phyloP scores from a whole-genome alignment of 805 yeast genomes.

The Ogataea haglerorum region DNA sequence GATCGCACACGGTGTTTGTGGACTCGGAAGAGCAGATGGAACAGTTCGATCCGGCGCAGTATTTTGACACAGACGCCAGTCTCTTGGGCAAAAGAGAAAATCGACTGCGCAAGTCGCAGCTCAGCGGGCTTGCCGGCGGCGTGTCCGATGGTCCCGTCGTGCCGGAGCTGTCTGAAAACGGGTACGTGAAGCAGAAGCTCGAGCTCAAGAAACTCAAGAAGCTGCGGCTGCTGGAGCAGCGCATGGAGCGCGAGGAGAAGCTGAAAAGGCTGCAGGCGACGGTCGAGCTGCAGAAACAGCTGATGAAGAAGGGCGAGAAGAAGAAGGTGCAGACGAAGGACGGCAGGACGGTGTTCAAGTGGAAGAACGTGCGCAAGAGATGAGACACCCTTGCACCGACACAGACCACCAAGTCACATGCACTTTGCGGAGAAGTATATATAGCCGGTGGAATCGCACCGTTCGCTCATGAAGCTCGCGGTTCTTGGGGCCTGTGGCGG shows the following conservation, averaged over 20 bases:
- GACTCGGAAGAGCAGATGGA: constrained; percentile 56
- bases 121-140: constrained; percentile 38
- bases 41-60: constrained; percentile 58
- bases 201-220: constrained; percentile 56
- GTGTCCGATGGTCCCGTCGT: constrained; percentile 16
- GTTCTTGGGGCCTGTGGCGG: constrained; percentile 92
- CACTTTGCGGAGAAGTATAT: constrained; percentile 4
- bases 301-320: constrained; percentile 87
- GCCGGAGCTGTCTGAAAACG: constrained; percentile 27
- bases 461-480: constrained; percentile 38
- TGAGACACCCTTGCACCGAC: constrained; percentile 18
- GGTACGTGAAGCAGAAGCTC: constrained; percentile 26
- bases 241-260: constrained; percentile 68
- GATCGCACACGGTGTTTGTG: constrained; percentile 84
- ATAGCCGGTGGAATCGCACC: neutral
- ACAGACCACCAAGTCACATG: constrained; percentile 1
- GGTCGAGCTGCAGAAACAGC: constrained; percentile 76
- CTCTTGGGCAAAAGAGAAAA: constrained; percentile 66
- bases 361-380: constrained; percentile 76
- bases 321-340: constrained; percentile 64
- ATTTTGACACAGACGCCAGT: constrained; percentile 67
- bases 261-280: constrained; percentile 64
- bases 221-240: constrained; percentile 54
- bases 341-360: constrained; percentile 74
- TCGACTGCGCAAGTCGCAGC: constrained; percentile 60